Evolutionary conservation across 768 basidiomycete genomes (phyloP).

Genomic region (Amylocystis lapponica): DNA sequence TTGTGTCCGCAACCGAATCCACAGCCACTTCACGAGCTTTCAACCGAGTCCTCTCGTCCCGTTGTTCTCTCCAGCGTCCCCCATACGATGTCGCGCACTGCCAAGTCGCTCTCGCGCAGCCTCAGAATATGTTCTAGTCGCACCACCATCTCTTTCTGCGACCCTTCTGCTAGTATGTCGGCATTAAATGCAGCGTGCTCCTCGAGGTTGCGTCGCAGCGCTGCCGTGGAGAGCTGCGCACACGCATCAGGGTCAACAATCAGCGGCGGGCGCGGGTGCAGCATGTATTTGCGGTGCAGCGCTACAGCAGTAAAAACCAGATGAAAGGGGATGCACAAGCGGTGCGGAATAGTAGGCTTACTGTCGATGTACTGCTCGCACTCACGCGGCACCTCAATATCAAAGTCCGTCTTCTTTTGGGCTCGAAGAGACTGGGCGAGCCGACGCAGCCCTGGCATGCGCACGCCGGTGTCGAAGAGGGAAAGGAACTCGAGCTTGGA

Average conservation of each 20-base stretch:
- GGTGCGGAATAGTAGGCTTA: constrained; percentile 24
- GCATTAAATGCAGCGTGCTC: constrained; percentile 48
- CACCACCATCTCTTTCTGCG: constrained; percentile 42
- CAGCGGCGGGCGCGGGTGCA: constrained; percentile 43
- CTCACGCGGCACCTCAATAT: constrained; percentile 43
- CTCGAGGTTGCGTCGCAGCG: constrained; percentile 50
- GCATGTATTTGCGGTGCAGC: constrained; percentile 41
- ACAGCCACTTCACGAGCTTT: too few species aligned
- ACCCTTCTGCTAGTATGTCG: constrained; percentile 38
- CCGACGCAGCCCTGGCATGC: constrained; percentile 53
- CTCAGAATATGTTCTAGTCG: constrained; percentile 42
- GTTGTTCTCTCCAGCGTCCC: constrained; percentile 4
- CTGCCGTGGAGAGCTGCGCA: constrained; percentile 36
- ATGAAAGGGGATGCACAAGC: neutral
- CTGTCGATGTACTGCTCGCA: constrained; percentile 53
- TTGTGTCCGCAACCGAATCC: too few species aligned
- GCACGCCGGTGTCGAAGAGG: constrained; percentile 47
- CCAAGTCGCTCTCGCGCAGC: constrained; percentile 42
- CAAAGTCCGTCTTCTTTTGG: constrained; percentile 16
- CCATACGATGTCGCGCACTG: constrained; percentile 41
- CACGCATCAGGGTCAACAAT: constrained; percentile 39
- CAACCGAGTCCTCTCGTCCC: too few species aligned
- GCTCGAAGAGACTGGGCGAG: constrained; percentile 33
- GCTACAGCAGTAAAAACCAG: too few species aligned
- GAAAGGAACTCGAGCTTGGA: constrained; percentile 43